These are phyloP conservation scores for Phylloporus sp. DNA, from an alignment of 768 basidiomycete species.

Conservation along the genomic window DNA sequence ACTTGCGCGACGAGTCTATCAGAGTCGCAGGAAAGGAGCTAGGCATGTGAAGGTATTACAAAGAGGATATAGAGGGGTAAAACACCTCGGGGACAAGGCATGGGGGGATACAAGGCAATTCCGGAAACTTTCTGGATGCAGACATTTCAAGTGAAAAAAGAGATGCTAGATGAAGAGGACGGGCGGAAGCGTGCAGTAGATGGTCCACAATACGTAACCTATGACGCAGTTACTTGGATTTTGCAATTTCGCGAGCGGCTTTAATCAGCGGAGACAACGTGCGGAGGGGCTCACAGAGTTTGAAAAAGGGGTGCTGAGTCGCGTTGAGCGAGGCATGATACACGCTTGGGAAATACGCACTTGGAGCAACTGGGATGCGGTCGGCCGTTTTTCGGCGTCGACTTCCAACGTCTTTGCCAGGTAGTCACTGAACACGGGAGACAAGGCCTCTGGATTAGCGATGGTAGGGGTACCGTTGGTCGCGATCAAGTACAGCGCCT, in stretches of 20 bases:
- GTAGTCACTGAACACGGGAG: constrained; percentile 82
- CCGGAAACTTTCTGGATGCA: constrained; percentile 10
- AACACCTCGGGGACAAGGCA: constrained; percentile 9
- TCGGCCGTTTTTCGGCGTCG: constrained; percentile 90
- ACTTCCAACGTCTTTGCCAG: constrained; percentile 86
- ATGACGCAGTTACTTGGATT: constrained; percentile 37
- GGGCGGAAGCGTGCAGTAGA: constrained; percentile 9
- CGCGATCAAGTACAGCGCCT: constrained; percentile 95
- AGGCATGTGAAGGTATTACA: constrained; percentile 29
- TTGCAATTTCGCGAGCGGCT: constrained; percentile 82
- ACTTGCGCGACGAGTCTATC: constrained; percentile 24
- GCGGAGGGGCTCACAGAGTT: constrained; percentile 77
- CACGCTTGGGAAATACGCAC: constrained; percentile 36
- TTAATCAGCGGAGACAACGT: constrained; percentile 89
- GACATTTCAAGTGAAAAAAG: constrained; percentile 14
- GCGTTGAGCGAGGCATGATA: constrained; percentile 3
- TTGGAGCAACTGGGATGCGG: constrained; percentile 72
- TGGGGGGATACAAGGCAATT: constrained; percentile 12
- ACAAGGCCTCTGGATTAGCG: constrained; percentile 79
- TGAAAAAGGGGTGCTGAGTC: constrained; percentile 80
- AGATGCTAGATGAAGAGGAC: constrained; percentile 19
- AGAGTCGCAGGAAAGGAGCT: constrained; percentile 12
- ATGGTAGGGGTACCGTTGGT: constrained; percentile 97
- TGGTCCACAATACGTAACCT: constrained; percentile 3
- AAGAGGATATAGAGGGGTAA: constrained; percentile 24